Evolutionary conservation across 1,139 yeast species (phyloP).

Genomic region (Dujonia santamariae): DNA sequence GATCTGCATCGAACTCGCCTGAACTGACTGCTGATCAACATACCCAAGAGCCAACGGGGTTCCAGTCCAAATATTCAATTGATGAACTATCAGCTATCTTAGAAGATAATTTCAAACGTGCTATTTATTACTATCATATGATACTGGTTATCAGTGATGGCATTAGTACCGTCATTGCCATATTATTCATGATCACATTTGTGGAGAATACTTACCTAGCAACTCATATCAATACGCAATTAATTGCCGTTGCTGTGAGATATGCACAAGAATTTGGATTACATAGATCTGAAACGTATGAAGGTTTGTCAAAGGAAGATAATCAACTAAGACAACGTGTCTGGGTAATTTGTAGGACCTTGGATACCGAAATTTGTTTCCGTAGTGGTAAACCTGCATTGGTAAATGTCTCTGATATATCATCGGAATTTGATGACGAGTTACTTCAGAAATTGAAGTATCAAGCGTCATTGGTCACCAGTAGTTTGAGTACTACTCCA

Average conservation of each 20-base stretch:
- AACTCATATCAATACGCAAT: slow-evolving; percentile 38
- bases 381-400: slow-evolving; percentile 61
- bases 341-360: slow-evolving; percentile 56
- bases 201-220: slow-evolving; percentile 32
- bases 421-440: neutral
- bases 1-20: too few species aligned
- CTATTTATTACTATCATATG: slow-evolving; percentile 48
- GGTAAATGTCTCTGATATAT: slow-evolving; percentile 27
- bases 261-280: slow-evolving; percentile 66
- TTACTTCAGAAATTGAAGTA: neutral
- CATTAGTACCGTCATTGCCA: slow-evolving; percentile 46
- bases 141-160: slow-evolving; percentile 51
- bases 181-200: slow-evolving; percentile 36
- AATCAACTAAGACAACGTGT: slow-evolving; percentile 35
- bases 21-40: too few species aligned
- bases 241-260: slow-evolving; percentile 52
- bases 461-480: too few species aligned
- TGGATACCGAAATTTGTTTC: slow-evolving; percentile 54
- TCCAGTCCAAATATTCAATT: too few species aligned
- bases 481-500: too few species aligned
- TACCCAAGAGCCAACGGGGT: too few species aligned
- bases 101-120: slow-evolving; percentile 21
- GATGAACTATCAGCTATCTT: neutral
- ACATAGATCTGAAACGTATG: slow-evolving; percentile 53
- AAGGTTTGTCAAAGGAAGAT: slow-evolving; percentile 35